Evolutionary conservation across 2,329 filamentous ascomycete species (phyloP).

Genomic region (Fusarium buharicum): DNA sequence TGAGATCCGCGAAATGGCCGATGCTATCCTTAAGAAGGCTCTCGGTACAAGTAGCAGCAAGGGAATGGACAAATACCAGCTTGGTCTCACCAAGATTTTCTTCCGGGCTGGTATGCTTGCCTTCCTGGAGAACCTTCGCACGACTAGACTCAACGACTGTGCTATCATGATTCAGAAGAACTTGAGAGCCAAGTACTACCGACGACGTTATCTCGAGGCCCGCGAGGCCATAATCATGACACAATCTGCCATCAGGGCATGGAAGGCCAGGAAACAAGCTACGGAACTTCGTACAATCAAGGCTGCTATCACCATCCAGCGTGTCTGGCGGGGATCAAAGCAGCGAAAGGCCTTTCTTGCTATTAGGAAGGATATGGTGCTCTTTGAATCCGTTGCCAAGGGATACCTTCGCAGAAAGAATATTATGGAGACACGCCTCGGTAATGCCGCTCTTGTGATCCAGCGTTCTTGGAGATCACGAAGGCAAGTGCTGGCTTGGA

Average conservation of each 20-base stretch:
- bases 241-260: constrained; percentile 81
- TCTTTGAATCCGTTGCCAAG: constrained; percentile 90
- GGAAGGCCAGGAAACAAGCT: constrained; percentile 79
- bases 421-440: constrained; percentile 92
- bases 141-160: constrained; percentile 88
- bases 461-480: constrained; percentile 90
- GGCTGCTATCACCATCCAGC: constrained; percentile 93
- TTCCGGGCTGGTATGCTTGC: constrained; percentile 99
- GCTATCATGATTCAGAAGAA: constrained; percentile 99
- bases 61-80: constrained; percentile 92
- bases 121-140: constrained; percentile 93
- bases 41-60: constrained; percentile 80
- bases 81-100: constrained; percentile 98
- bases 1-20: constrained; percentile 93
- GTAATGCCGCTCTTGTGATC: constrained; percentile 90
- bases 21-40: constrained; percentile 88
- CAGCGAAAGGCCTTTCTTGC: constrained; percentile 82
- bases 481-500: constrained; percentile 81
- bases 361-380: constrained; percentile 84
- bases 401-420: constrained; percentile 90
- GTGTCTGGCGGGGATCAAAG: constrained; percentile 93
- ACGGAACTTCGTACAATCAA: constrained; percentile 84
- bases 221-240: constrained; percentile 82
- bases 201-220: constrained; percentile 88
- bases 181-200: constrained; percentile 92